phyloP scores from a whole-genome alignment of 805 yeast genomes.

The Barnettozyma sucrosica region DNA sequence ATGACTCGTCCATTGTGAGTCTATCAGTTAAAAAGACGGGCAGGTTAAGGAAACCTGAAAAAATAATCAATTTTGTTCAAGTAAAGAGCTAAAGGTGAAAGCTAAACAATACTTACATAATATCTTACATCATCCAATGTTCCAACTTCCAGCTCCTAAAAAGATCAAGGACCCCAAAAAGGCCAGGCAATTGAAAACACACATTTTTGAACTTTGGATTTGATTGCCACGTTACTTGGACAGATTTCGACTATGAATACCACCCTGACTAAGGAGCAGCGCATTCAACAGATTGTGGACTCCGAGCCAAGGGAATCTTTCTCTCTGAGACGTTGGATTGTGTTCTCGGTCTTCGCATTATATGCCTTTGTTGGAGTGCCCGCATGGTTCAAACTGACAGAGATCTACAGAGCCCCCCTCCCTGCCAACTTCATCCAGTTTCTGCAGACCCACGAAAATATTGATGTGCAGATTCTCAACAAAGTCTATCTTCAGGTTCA shows the following conservation, averaged over 20 bases:
- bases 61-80: too few species aligned
- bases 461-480: slow-evolving; percentile 38
- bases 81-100: too few species aligned
- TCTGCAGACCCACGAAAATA: slow-evolving; percentile 33
- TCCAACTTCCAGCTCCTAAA: too few species aligned
- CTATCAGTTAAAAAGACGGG: not conserved
- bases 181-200: too few species aligned
- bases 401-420: slow-evolving; percentile 35
- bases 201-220: not conserved
- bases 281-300: slow-evolving; percentile 9
- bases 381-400: slow-evolving; percentile 36
- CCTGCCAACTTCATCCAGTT: slow-evolving; percentile 32
- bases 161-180: too few species aligned
- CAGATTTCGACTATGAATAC: not conserved
- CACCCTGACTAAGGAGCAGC: slow-evolving; percentile 2
- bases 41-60: too few species aligned
- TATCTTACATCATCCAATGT: not conserved
- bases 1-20: slow-evolving; percentile 19
- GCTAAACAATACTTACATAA: too few species aligned
- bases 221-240: not conserved
- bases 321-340: slow-evolving; percentile 20
- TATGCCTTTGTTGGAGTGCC: slow-evolving; percentile 35
- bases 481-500: slow-evolving; percentile 37
- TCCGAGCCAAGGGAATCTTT: slow-evolving; percentile 20
- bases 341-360: slow-evolving; percentile 19